Base-by-base conservation (phyloP, 495 filamentous ascomycete genomes). In the Lophium mytilinum region DNA sequence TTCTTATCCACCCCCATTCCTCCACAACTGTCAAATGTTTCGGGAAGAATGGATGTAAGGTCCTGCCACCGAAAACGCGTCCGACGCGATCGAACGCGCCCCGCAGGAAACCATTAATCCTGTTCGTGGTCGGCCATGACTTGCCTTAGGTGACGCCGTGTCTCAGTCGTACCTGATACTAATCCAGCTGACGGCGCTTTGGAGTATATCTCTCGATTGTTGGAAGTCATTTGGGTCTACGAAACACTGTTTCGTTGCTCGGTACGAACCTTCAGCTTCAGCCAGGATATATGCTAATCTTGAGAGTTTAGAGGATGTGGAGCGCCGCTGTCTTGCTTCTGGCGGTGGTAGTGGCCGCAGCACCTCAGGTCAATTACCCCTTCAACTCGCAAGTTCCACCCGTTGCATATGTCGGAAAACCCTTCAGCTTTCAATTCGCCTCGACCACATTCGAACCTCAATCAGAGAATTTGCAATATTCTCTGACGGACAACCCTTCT, bases 361-460 rank as follows among this genome's bases (percentile, higher is more conserved):
- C 65, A 47, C 75, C 78, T 52, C 57, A 67, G 53, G 73, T 84
- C 49, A 79, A 79, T 37, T 85, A 89, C 50, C 86, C 86, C 0
- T 76, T 91, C 60, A 89, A 90, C 68, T 77, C 86, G 5, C 87
- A 93, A 65, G 76, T 90, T 10, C 87, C 87, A 37, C 85, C 85
- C 4, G 83, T 89, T 50, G 88, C 86, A 3, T 80, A 85, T 52
- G 75, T 84, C 6, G 78, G 76, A 9, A 60, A 85, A 58, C 72
- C 76, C 0, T 91, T 85, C 69, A 73, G 70, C 37, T 91, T 90
- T 70, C 72, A 75, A 37, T 86, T 91, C 67, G 82, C 86, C 4
- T 70, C 74, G 12, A 78, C 82, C 40, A 90, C 87, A 0, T 90
- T 91, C 68, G 67, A 75, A 35, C 81, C 82, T 39, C 68, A 72